These are phyloP conservation scores for Chaetomiaceae sp. DNA, from an alignment of 2,329 filamentous ascomycete species.

Conservation along the genomic window DNA sequence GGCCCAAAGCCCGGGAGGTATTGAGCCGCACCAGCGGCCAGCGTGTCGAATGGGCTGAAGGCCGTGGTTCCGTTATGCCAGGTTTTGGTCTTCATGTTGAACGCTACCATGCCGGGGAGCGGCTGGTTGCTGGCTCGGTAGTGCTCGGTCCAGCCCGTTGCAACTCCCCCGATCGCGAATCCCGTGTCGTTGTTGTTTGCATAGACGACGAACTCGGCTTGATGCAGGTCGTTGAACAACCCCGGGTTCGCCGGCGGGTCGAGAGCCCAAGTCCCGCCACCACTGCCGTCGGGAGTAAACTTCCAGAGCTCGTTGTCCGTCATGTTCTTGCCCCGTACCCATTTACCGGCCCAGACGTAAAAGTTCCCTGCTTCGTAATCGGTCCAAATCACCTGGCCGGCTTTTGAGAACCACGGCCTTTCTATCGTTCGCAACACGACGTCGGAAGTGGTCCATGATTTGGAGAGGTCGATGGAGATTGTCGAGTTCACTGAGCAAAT, in stretches of 20 bases:
- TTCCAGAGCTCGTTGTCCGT: slow-evolving; percentile 16
- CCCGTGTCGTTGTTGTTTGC: slow-evolving; percentile 12
- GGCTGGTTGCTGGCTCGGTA: slow-evolving; percentile 5
- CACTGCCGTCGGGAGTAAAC: slow-evolving; percentile 18
- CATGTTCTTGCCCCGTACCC: slow-evolving; percentile 5
- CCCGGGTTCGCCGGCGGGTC: slow-evolving; percentile 10
- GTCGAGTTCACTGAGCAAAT: slow-evolving; percentile 19
- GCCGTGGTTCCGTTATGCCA: slow-evolving; percentile 16
- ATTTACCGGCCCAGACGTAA: slow-evolving; percentile 21
- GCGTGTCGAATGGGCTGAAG: slow-evolving; percentile 15
- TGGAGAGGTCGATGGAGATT: slow-evolving; percentile 23
- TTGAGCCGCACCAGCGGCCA: slow-evolving; percentile 7
- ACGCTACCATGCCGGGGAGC: slow-evolving; percentile 19
- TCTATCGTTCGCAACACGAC: slow-evolving; percentile 6
- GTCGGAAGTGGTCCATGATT: slow-evolving; percentile 16
- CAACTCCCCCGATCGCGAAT: slow-evolving; percentile 17
- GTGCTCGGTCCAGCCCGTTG: slow-evolving; percentile 18
- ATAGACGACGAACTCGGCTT: slow-evolving; percentile 11
- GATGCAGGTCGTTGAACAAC: slow-evolving; percentile 5
- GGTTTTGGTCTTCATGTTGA: slow-evolving; percentile 15
- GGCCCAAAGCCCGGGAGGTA: slow-evolving; percentile 17
- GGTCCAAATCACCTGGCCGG: slow-evolving; percentile 13
- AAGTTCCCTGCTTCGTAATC: slow-evolving; percentile 7
- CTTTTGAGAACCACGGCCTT: slow-evolving; percentile 6
- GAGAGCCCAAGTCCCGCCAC: slow-evolving; percentile 13